A percentile compares a stretch with the other conserved stretches of the same genome.
Evolutionary conservation across 164 flowering plant species (phyloP).

Genomic region (Nymphaea colorata): DNA sequence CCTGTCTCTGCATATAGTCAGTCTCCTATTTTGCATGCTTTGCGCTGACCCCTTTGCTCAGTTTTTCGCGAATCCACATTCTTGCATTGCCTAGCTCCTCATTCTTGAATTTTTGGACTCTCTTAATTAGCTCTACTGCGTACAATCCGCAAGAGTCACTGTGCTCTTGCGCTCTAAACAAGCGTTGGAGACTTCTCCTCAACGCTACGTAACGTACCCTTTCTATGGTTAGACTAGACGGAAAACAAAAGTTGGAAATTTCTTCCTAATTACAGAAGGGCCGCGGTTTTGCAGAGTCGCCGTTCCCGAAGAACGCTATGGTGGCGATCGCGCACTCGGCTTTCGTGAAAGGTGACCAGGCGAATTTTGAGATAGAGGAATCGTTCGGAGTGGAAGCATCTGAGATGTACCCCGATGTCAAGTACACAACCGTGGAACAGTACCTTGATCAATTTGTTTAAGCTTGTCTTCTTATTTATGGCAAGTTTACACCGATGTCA

Average conservation of each 20-base stretch:
- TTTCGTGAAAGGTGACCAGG: constrained; percentile 41
- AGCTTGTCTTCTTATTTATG: not conserved
- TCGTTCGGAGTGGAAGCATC: constrained; percentile 51
- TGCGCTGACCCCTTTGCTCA: too few relatives aligned
- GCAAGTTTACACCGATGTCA: constrained; percentile 13
- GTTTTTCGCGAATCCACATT: too few relatives aligned
- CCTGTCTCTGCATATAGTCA: not conserved
- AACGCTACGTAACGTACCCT: too few relatives aligned
- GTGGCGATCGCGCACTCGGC: constrained; percentile 24
- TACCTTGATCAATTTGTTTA: constrained; percentile 27
- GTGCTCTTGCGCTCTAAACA: too few relatives aligned
- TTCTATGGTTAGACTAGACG: too few relatives aligned
- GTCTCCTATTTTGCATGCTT: not conserved
- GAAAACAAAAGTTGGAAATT: not conserved
- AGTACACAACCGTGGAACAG: constrained; percentile 39
- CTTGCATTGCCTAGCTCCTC: too few relatives aligned
- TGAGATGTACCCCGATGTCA: constrained; percentile 39
- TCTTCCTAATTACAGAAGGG: not conserved
- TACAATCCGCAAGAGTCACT: too few relatives aligned
- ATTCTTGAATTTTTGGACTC: too few relatives aligned
- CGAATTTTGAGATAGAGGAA: constrained; percentile 39
- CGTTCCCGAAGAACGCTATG: constrained; percentile 20
- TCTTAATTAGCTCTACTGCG: too few relatives aligned
- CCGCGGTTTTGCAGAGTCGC: constrained; percentile 31
- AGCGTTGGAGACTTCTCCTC: too few relatives aligned